A percentile compares a stretch with the other conserved stretches of the same genome.
Conservation (phyloP, 495 filamentous ascomycete genomes). For the Trichoderma erinaceum region DNA sequence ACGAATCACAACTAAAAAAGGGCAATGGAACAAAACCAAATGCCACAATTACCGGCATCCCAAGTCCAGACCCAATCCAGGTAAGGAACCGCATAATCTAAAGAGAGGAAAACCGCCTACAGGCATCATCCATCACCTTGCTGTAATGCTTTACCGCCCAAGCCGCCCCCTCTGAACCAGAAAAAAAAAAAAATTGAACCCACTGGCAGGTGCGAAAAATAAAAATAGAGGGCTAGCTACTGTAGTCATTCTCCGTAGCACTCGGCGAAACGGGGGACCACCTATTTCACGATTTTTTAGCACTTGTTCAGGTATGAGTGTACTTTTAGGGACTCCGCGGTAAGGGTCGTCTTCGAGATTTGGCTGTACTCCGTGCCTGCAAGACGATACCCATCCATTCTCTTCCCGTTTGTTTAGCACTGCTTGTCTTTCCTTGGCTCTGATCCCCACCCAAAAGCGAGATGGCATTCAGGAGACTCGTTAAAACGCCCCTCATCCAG, state of each 20-base stretch:
- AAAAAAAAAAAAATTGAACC: background rate
- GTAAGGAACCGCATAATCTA: background rate
- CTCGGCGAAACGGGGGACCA: background rate
- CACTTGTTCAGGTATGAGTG: too few species aligned
- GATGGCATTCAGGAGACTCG: too few species aligned
- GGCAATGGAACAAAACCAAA: background rate
- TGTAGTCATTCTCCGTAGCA: background rate
- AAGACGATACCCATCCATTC: too few species aligned
- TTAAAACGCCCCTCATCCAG: too few species aligned
- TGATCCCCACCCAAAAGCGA: too few species aligned
- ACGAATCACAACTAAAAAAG: background rate
- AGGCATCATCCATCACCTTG: background rate
- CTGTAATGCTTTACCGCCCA: constrained; percentile 1
- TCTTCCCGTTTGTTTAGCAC: too few species aligned
- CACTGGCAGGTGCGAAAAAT: background rate
- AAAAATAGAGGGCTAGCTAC: background rate
- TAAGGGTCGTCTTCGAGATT: too few species aligned
- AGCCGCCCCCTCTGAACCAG: background rate
- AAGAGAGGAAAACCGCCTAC: background rate
- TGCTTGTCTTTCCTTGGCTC: too few species aligned
- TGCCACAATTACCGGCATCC: background rate
- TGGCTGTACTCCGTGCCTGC: too few species aligned
- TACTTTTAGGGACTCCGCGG: too few species aligned
- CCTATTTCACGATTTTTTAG: background rate
- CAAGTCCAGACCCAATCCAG: background rate